Conservation (phyloP, 352 stramenopile species). For the Phytophthora tentaculata region DNA sequence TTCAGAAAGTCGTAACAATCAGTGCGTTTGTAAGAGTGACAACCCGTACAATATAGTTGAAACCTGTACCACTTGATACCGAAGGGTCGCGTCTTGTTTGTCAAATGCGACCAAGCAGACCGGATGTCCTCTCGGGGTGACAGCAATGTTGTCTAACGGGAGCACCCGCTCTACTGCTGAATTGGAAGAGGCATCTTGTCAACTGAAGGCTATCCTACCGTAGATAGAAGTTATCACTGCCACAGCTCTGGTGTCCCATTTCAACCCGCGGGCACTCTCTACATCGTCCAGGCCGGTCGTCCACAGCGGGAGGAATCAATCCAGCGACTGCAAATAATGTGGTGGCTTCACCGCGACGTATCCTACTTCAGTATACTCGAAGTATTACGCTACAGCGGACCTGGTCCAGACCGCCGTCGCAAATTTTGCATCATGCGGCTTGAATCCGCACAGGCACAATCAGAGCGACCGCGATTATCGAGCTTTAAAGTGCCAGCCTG, state of each 20-base stretch:
- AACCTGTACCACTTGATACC: constrained; percentile 33
- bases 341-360: constrained; percentile 14
- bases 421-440: constrained; percentile 20
- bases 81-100: constrained; percentile 11
- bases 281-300: neutral
- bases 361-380: constrained; percentile 17
- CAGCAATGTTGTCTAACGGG: constrained; percentile 13
- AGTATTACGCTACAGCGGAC: constrained; percentile 5
- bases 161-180: constrained; percentile 26
- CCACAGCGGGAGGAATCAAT: constrained; percentile 12
- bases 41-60: constrained; percentile 23
- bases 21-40: constrained; percentile 2
- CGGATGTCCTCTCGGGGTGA: constrained; percentile 13
- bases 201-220: constrained; percentile 18
- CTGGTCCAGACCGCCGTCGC: constrained; percentile 8
- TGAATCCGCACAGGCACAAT: constrained; percentile 6
- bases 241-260: neutral
- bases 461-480: neutral
- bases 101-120: constrained; percentile 18
- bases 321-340: constrained; percentile 10
- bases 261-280: neutral
- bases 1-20: constrained; percentile 15
- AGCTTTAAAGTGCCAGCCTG: neutral
- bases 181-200: constrained; percentile 24
- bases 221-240: neutral